Percentiles rank a stretch among this genome's conserved stretches.
phyloP scores from a whole-genome alignment of 176 grass and related monocot genomes.

The Triticum urartu region DNA sequence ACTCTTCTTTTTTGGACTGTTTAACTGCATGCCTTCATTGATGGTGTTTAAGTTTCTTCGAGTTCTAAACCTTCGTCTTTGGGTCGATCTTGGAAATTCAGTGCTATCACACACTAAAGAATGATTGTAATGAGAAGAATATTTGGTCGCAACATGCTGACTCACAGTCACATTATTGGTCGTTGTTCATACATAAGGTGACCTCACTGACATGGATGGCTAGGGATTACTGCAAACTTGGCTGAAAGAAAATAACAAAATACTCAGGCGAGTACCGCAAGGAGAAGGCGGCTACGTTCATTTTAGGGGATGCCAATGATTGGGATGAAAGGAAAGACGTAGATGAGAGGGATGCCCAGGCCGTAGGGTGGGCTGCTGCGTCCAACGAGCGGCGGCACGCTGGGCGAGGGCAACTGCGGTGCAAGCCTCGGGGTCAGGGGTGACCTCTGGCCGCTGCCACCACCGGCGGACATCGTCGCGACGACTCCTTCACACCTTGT shows the following conservation, averaged over 20 bases:
- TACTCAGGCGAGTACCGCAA: no score
- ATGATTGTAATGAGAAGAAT: no score
- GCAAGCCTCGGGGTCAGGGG: not conserved
- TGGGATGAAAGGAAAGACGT: conserved; percentile 51
- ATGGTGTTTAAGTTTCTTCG: not conserved
- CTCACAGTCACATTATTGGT: not conserved
- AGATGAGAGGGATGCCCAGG: conserved; percentile 39
- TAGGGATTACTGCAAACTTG: not conserved
- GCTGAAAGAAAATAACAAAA: not conserved
- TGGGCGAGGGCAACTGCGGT: not conserved
- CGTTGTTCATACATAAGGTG: not conserved
- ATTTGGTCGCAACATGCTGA: no score
- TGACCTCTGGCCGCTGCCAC: not conserved
- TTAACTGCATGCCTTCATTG: not conserved
- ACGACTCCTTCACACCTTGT: not conserved
- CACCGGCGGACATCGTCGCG: not conserved
- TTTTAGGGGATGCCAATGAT: conserved; percentile 25
- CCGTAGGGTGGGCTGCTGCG: not conserved
- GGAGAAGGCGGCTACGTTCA: not conserved
- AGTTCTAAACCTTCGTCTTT: not conserved
- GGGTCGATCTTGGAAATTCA: not conserved
- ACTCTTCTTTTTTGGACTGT: not conserved
- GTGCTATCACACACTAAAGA: no score
- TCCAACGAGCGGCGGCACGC: not conserved
- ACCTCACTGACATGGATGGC: not conserved